A percentile compares a stretch with the other conserved stretches of the same genome.
These are phyloP conservation scores for Cladosporium sp. DNA, from an alignment of 2,329 filamentous ascomycete species.

Conservation along the genomic window DNA sequence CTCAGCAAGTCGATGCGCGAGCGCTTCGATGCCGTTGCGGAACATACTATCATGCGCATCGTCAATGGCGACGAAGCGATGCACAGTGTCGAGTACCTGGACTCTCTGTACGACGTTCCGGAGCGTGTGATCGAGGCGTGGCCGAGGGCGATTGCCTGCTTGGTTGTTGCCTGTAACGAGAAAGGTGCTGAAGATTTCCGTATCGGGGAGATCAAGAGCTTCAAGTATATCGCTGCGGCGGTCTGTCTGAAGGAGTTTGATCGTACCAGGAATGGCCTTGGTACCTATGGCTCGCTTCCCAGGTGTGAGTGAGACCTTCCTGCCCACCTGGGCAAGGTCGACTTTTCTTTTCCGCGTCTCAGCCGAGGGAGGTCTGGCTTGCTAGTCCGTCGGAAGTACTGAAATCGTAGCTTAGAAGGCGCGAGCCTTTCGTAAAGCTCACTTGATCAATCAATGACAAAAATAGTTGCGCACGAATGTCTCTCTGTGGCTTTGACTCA, in stretches of 20 bases:
- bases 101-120: slow-evolving; percentile 21
- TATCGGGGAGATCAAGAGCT: slow-evolving; percentile 40
- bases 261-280: slow-evolving; percentile 15
- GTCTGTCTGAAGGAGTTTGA: slow-evolving; percentile 47
- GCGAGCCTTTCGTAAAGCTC: too few relatives aligned
- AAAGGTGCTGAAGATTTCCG: slow-evolving; percentile 26
- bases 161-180: slow-evolving; percentile 38
- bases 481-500: not conserved
- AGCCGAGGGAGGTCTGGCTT: too few relatives aligned
- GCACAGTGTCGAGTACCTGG: slow-evolving; percentile 17
- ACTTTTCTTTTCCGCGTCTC: too few relatives aligned
- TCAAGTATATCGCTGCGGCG: slow-evolving; percentile 47
- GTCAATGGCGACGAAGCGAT: slow-evolving; percentile 33
- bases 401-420: too few relatives aligned
- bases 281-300: not conserved
- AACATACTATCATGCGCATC: slow-evolving; percentile 40
- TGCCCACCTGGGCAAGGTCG: too few relatives aligned
- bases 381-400: too few relatives aligned
- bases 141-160: slow-evolving; percentile 46
- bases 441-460: too few relatives aligned
- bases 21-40: slow-evolving; percentile 37
- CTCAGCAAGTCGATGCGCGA: slow-evolving; percentile 33
- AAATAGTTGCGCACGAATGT: too few relatives aligned
- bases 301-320: not conserved
- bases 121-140: slow-evolving; percentile 37